Percentiles rank a stretch among this genome's conserved stretches.
Evolutionary conservation across 805 yeast species (phyloP).

Genomic region (Yarrowia keelungensis): DNA sequence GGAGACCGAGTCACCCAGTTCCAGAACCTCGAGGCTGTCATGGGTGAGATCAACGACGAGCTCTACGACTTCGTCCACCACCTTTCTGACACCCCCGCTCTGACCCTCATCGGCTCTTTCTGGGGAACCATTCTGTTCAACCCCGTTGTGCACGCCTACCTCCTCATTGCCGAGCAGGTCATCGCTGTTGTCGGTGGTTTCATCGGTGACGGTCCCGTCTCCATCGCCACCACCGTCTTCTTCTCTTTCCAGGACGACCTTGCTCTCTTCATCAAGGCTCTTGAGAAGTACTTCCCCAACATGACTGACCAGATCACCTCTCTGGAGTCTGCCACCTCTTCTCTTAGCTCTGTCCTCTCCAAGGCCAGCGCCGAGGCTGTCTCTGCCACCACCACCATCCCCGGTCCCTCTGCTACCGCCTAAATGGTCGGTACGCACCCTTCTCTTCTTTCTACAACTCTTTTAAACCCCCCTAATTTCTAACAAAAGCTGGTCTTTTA

Average conservation of each 20-base stretch:
- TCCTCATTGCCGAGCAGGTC: constrained; percentile 80
- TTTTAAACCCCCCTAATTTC: constrained; percentile 10
- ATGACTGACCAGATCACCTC: constrained; percentile 37
- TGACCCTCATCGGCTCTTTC: constrained; percentile 23
- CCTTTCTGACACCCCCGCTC: constrained; percentile 32
- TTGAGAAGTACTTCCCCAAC: constrained; percentile 36
- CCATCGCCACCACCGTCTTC: constrained; percentile 30
- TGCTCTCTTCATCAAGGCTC: constrained; percentile 36
- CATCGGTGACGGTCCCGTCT: constrained; percentile 96
- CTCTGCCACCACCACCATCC: constrained; percentile 36
- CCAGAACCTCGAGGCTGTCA: constrained; percentile 37
- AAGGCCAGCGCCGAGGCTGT: constrained; percentile 27
- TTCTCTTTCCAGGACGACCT: constrained; percentile 31
- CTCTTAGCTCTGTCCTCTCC: constrained; percentile 8
- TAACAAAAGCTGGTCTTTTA: constrained; percentile 34
- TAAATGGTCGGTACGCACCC: constrained; percentile 12
- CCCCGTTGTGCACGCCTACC: constrained; percentile 27
- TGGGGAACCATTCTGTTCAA: constrained; percentile 33
- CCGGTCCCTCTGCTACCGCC: constrained; percentile 30
- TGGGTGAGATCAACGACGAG: constrained; percentile 35
- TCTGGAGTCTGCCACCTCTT: constrained; percentile 37
- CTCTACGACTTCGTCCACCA: constrained; percentile 24
- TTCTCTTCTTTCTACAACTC: constrained; percentile 9
- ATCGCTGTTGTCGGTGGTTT: constrained; percentile 99
- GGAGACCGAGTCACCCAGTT: constrained; percentile 33